Conservation (phyloP, 805 yeast species). For the Cyberlindnera veronae region DNA sequence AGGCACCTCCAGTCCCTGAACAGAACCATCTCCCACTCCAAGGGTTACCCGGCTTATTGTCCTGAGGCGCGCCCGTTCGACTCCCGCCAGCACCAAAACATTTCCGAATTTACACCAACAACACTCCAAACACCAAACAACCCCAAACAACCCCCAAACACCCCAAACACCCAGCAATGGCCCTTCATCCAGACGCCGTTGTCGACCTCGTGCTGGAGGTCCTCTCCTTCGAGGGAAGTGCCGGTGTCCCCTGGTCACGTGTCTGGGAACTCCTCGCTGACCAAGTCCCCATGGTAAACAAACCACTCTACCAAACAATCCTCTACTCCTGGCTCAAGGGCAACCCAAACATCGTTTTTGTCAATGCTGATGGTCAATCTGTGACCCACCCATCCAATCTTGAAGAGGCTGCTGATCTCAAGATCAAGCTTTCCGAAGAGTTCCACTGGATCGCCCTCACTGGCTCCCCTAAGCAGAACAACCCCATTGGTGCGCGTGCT, state of each 20-base stretch:
- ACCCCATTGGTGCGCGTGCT: conserved; percentile 52
- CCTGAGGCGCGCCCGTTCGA: background rate
- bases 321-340: conserved; percentile 37
- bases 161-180: background rate
- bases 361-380: background rate
- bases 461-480: conserved; percentile 49
- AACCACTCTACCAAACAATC: conserved; percentile 31
- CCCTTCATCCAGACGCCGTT: conserved; percentile 23
- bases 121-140: background rate
- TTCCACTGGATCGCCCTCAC: conserved; percentile 57
- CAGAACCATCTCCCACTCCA: no score
- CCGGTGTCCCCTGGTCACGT: conserved; percentile 30
- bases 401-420: conserved; percentile 8
- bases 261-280: conserved; percentile 32
- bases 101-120: background rate
- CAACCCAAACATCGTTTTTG: conserved; percentile 18
- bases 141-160: background rate
- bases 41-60: background rate
- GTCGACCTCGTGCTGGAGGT: conserved; percentile 32
- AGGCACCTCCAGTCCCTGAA: background rate
- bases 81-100: background rate
- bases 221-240: conserved; percentile 33
- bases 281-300: conserved; percentile 20
- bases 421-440: conserved; percentile 45
- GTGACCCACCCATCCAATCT: conserved; percentile 1